Evolutionary conservation across 2,329 filamentous ascomycete genomes (phyloP).

Genomic region (Polychaeton citri): DNA sequence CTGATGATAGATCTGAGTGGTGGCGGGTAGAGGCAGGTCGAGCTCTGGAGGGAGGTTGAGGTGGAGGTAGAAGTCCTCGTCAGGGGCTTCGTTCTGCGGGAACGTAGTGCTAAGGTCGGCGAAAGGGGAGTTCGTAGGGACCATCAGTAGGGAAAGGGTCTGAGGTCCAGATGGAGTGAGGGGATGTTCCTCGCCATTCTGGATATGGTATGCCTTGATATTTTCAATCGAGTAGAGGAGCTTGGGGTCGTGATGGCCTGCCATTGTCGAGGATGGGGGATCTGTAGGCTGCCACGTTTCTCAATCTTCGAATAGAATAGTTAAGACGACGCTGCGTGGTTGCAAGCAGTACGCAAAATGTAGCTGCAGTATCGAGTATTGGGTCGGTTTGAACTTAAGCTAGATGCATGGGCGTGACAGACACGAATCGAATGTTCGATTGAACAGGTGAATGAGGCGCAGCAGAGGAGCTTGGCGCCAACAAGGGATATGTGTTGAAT

Average conservation of each 20-base stretch:
- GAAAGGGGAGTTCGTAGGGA: constrained; percentile 70
- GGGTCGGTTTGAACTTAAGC: too few species aligned
- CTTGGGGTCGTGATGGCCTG: constrained; percentile 41
- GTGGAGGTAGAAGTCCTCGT: constrained; percentile 95
- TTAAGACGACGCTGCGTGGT: too few species aligned
- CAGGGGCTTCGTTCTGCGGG: constrained; percentile 42
- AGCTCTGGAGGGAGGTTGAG: constrained; percentile 89
- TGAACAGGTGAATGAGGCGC: background rate
- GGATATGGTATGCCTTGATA: constrained; percentile 82
- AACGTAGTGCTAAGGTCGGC: constrained; percentile 42
- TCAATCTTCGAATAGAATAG: too few species aligned
- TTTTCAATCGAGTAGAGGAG: constrained; percentile 54
- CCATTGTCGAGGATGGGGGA: constrained; percentile 30
- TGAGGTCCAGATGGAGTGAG: constrained; percentile 79
- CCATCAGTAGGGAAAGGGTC: constrained; percentile 88
- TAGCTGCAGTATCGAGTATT: too few species aligned
- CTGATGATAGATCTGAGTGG: constrained; percentile 94
- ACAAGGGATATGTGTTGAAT: too few species aligned
- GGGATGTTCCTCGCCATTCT: constrained; percentile 69
- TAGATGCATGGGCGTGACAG: too few species aligned
- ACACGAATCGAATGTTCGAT: too few species aligned
- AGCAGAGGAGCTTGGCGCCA: background rate
- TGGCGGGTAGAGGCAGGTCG: constrained; percentile 83
- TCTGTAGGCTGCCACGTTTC: too few species aligned
- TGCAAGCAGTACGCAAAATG: too few species aligned